phyloP scores from a whole-genome alignment of 345 rosid species.

The Excoecaria agallocha region DNA sequence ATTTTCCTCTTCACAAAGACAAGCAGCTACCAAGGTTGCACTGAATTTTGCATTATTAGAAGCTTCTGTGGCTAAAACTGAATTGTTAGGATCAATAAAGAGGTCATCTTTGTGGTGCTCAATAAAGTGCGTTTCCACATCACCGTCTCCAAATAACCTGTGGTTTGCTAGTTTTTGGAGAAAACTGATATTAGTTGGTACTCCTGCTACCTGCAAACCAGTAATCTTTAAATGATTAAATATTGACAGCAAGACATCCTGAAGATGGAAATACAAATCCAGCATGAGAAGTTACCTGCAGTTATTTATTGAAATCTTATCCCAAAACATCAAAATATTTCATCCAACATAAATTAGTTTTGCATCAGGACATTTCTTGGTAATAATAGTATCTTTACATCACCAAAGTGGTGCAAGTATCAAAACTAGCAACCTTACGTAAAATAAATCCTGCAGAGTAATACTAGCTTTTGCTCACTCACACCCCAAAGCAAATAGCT shows the following conservation, averaged over 20 bases:
- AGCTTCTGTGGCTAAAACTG: slow-evolving; percentile 44
- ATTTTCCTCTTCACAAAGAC: slow-evolving; percentile 58
- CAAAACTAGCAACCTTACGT: background rate
- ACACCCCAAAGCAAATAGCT: background rate
- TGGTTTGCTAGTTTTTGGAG: slow-evolving; percentile 75
- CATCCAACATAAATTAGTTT: background rate
- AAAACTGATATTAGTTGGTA: slow-evolving; percentile 87
- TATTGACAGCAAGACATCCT: background rate
- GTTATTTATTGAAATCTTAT: background rate
- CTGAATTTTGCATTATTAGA: slow-evolving; percentile 45
- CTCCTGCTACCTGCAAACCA: slow-evolving; percentile 80
- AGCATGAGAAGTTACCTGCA: background rate
- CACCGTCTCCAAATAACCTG: slow-evolving; percentile 65
- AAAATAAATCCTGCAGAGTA: background rate
- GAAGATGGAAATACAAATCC: slow-evolving; percentile 11
- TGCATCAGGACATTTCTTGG: background rate
- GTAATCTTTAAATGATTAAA: slow-evolving; percentile 16
- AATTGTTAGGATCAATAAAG: slow-evolving; percentile 57
- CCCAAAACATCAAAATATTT: background rate
- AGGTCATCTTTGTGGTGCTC: slow-evolving; percentile 73
- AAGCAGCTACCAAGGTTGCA: slow-evolving; percentile 70
- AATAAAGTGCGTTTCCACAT: slow-evolving; percentile 93
- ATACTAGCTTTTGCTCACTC: background rate
- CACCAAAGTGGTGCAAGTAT: background rate
- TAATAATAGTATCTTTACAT: background rate